phyloP scores from a whole-genome alignment of 2,329 filamentous ascomycete species.

The Fragosphaeria purpurea region DNA sequence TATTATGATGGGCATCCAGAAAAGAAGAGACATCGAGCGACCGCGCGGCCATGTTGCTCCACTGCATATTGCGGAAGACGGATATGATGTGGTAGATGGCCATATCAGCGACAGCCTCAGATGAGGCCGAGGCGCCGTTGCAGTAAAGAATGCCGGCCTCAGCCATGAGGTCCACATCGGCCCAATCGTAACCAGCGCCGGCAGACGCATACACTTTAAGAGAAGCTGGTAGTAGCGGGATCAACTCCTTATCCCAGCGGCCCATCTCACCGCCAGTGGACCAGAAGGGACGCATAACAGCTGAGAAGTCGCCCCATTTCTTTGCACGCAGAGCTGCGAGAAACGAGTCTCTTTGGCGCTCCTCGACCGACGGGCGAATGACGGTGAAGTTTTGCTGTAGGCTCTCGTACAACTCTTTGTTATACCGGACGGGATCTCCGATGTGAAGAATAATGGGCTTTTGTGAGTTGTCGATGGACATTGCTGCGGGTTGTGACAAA shows the following conservation, averaged over 20 bases:
- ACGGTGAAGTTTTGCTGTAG: conserved; percentile 37
- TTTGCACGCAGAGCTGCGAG: conserved; percentile 37
- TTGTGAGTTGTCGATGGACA: no score
- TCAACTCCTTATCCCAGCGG: conserved; percentile 16
- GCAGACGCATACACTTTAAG: conserved; percentile 55
- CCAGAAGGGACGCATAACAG: conserved; percentile 21
- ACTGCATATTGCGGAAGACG: conserved; percentile 58
- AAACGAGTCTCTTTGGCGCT: conserved; percentile 41
- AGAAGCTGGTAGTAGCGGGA: conserved; percentile 40
- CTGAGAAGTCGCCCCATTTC: conserved; percentile 47
- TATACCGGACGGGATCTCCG: conserved; percentile 52
- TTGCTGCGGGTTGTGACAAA: no score
- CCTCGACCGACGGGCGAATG: conserved; percentile 30
- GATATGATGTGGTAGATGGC: conserved; percentile 59
- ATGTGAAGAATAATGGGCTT: conserved; percentile 53
- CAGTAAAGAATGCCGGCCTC: conserved; percentile 57
- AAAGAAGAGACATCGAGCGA: conserved; percentile 23
- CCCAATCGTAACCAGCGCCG: conserved; percentile 59
- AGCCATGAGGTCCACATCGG: conserved; percentile 50
- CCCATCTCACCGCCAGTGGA: conserved; percentile 17
- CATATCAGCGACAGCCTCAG: conserved; percentile 64
- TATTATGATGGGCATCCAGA: conserved; percentile 12
- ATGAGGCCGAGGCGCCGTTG: conserved; percentile 60
- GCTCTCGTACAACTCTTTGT: conserved; percentile 33
- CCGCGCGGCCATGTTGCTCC: conserved; percentile 48